Conservation (phyloP, 305 asterid genomes). For the Fraxinus xanthoxyloides region DNA sequence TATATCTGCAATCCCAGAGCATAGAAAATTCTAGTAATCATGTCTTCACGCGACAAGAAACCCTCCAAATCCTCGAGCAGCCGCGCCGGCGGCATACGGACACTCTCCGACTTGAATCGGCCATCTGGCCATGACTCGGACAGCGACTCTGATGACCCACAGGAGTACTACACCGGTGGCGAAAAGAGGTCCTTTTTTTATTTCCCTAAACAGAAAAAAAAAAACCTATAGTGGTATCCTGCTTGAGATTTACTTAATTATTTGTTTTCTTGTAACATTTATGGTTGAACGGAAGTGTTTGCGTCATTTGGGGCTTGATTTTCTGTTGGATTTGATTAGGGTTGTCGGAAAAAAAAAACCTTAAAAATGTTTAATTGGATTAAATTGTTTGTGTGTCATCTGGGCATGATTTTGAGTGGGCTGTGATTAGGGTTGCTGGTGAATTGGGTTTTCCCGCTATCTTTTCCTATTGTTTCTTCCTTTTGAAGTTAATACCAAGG, state of each 20-base stretch:
- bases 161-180: constrained; percentile 93
- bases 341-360: background rate
- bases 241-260: background rate
- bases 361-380: background rate
- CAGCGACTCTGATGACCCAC: constrained; percentile 81
- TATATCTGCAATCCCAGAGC: background rate
- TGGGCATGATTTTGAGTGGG: background rate
- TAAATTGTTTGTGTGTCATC: background rate
- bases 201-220: background rate
- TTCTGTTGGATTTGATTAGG: background rate
- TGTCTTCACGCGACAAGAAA: constrained; percentile 60
- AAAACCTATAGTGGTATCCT: background rate
- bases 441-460: background rate
- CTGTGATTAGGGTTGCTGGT: background rate
- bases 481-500: background rate
- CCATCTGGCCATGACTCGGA: constrained; percentile 76
- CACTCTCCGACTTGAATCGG: constrained; percentile 87
- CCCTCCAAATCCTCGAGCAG: constrained; percentile 62
- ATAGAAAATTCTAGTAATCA: background rate
- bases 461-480: background rate
- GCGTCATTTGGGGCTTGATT: background rate
- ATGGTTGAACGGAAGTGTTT: background rate
- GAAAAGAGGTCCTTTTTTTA: constrained; percentile 67
- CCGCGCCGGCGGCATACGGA: constrained; percentile 78
- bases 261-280: background rate